A percentile compares a stretch with the other conserved stretches of the same genome.
phyloP scores from a whole-genome alignment of 2,329 filamentous ascomycete species.

The Falciphora oryzae region DNA sequence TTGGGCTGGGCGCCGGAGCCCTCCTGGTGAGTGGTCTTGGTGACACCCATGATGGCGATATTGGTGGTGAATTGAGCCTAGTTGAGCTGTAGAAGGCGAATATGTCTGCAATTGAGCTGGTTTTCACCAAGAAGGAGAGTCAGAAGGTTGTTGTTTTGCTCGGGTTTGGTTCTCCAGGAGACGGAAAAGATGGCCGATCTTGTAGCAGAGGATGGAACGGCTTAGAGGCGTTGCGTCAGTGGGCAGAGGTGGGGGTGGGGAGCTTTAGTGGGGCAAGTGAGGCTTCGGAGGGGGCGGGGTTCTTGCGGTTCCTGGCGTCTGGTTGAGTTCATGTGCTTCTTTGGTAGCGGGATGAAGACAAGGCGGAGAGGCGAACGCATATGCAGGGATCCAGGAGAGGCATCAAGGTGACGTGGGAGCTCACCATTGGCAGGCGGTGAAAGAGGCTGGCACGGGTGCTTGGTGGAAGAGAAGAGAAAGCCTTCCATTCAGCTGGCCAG shows the following conservation, averaged over 20 bases:
- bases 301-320: background rate
- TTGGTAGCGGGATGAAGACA: background rate
- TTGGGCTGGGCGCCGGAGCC: constrained; percentile 58
- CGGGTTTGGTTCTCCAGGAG: background rate
- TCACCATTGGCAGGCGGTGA: background rate
- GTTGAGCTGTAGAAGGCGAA: constrained; percentile 12
- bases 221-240: background rate
- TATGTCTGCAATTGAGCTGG: constrained; percentile 13
- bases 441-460: background rate
- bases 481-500: background rate
- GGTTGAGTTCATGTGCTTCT: background rate
- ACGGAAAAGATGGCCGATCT: background rate
- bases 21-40: constrained; percentile 55
- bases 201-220: background rate
- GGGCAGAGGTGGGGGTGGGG: background rate
- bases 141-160: background rate
- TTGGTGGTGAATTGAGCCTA: constrained; percentile 9
- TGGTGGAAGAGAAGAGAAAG: background rate
- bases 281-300: background rate
- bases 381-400: background rate
- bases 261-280: background rate
- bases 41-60: constrained; percentile 60
- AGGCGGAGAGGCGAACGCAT: background rate
- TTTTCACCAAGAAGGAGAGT: background rate
- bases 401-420: background rate